Evolutionary conservation across 1,284 basidiomycete genomes (phyloP).

Genomic region (Moesziomyces sp.): DNA sequence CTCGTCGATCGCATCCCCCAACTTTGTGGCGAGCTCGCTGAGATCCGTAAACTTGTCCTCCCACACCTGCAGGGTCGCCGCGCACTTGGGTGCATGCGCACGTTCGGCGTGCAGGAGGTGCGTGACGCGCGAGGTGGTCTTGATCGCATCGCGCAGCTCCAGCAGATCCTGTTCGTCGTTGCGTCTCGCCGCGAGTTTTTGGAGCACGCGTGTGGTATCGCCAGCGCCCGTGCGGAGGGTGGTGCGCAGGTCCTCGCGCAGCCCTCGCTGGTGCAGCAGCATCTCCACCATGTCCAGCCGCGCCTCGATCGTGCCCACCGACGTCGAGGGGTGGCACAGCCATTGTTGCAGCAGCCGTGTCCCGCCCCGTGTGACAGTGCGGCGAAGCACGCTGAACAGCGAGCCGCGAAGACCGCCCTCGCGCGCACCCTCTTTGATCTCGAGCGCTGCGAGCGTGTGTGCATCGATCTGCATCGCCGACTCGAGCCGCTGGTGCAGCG

Average conservation of each 20-base stretch:
- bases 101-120: constrained; percentile 20
- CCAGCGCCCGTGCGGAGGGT: constrained; percentile 49
- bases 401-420: constrained; percentile 58
- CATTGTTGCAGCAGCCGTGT: constrained; percentile 60
- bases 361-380: constrained; percentile 63
- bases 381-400: constrained; percentile 56
- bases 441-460: constrained; percentile 61
- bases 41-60: constrained; percentile 32
- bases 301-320: constrained; percentile 41
- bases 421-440: constrained; percentile 49
- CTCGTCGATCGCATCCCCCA: constrained; percentile 64
- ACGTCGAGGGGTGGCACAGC: constrained; percentile 60
- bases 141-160: constrained; percentile 61
- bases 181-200: constrained; percentile 53
- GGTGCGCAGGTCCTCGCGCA: constrained; percentile 54
- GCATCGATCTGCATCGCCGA: constrained; percentile 63
- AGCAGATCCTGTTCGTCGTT: constrained; percentile 65
- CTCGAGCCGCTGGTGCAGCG: constrained; percentile 13
- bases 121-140: constrained; percentile 26
- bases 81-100: neutral
- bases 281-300: constrained; percentile 57
- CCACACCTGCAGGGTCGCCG: constrained; percentile 14
- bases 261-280: constrained; percentile 30
- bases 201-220: constrained; percentile 60
- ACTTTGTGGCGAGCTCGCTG: constrained; percentile 29